These are phyloP conservation scores for Gonapodya sp. DNA, from an alignment of 192 early-diverging fungal genomes.

Conservation along the genomic window DNA sequence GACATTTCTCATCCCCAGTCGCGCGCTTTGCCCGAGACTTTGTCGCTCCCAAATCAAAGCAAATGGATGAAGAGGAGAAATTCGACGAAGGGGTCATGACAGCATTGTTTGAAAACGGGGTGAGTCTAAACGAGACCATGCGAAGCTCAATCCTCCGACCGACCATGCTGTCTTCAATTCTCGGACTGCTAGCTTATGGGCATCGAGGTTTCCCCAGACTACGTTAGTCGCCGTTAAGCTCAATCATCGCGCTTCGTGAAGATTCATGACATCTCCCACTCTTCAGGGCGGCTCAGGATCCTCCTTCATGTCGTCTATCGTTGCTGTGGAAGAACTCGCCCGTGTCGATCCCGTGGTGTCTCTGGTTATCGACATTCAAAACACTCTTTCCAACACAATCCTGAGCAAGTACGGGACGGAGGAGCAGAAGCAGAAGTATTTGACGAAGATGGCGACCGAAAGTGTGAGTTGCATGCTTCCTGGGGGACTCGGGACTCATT, in stretches of 20 bases:
- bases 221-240: neutral
- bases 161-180: too few species aligned
- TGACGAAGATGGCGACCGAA: constrained; percentile 70
- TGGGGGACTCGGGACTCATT: too few species aligned
- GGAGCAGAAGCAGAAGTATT: constrained; percentile 69
- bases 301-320: constrained; percentile 73
- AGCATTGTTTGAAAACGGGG: constrained; percentile 79
- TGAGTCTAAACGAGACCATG: too few species aligned
- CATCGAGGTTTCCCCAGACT: constrained; percentile 44
- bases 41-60: constrained; percentile 69
- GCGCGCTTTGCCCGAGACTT: constrained; percentile 63
- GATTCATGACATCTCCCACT: constrained; percentile 31
- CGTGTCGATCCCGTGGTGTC: constrained; percentile 88
- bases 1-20: too few species aligned
- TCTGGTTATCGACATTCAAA: constrained; percentile 62
- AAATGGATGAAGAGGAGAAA: constrained; percentile 88
- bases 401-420: constrained; percentile 73
- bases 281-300: constrained; percentile 71
- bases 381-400: constrained; percentile 91
- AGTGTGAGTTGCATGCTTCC: constrained; percentile 23
- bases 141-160: too few species aligned
- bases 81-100: constrained; percentile 69
- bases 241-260: neutral
- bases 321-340: constrained; percentile 86
- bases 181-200: constrained; percentile 85